These are phyloP conservation scores for Phytophthora lateralis DNA, from an alignment of 352 stramenopile genomes.

Conservation along the genomic window DNA sequence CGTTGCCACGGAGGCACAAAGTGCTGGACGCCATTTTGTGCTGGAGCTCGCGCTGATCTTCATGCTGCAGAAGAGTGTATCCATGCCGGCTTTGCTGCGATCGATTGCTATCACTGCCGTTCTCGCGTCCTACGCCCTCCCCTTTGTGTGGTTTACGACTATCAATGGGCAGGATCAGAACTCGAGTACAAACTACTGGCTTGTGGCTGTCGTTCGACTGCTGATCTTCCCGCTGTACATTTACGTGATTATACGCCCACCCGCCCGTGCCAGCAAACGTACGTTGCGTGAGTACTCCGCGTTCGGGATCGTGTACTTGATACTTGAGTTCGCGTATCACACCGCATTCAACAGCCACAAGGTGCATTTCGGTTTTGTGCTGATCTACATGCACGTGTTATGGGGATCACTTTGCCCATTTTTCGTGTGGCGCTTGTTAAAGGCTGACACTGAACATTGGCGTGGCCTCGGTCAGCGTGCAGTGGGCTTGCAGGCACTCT, in stretches of 20 bases:
- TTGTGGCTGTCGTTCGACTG: constrained; percentile 33
- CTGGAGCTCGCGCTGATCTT: constrained; percentile 55
- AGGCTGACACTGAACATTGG: constrained; percentile 73
- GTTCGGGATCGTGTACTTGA: constrained; percentile 46
- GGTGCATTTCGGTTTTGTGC: constrained; percentile 29
- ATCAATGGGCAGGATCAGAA: constrained; percentile 13
- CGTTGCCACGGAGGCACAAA: constrained; percentile 38
- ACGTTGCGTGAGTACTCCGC: constrained; percentile 50
- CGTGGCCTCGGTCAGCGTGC: constrained; percentile 52
- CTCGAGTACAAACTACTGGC: constrained; percentile 31
- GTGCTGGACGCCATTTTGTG: constrained; percentile 50
- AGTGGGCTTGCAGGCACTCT: constrained; percentile 38
- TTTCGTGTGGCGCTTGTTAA: constrained; percentile 49
- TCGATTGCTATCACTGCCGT: constrained; percentile 35
- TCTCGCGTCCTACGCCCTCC: constrained; percentile 48
- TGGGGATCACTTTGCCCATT: constrained; percentile 43
- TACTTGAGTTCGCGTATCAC: constrained; percentile 42
- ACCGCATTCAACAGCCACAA: constrained; percentile 39
- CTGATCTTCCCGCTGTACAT: constrained; percentile 41
- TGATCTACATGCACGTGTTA: constrained; percentile 41
- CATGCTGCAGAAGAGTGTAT: constrained; percentile 61
- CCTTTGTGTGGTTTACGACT: constrained; percentile 42
- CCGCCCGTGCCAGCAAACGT: constrained; percentile 46
- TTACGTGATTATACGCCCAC: constrained; percentile 47
- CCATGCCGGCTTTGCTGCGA: constrained; percentile 45